Evolutionary conservation across 106 monocot species (phyloP).

Genomic region (Dendrobium nobile): DNA sequence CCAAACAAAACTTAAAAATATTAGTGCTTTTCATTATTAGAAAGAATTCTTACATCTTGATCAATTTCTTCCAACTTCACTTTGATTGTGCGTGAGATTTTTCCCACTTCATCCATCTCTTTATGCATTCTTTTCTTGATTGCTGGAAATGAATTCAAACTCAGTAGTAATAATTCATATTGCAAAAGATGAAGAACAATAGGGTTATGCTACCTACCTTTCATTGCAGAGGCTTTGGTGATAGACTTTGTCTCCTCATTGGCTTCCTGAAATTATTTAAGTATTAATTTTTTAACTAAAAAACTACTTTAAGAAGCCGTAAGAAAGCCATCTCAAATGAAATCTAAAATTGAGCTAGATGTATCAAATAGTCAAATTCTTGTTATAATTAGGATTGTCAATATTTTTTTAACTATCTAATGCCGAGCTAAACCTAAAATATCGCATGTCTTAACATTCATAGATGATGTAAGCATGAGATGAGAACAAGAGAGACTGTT

Average conservation of each 20-base stretch:
- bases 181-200: not conserved
- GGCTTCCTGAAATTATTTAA: conserved; percentile 29
- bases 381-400: too few relatives aligned
- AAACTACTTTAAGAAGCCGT: too few relatives aligned
- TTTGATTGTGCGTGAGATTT: conserved; percentile 36
- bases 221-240: conserved; percentile 63
- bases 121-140: conserved; percentile 55
- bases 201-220: conserved; percentile 17
- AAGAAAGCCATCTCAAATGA: too few relatives aligned
- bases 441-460: too few relatives aligned
- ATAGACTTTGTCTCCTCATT: conserved; percentile 40
- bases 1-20: too few relatives aligned
- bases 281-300: not conserved
- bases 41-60: conserved; percentile 32
- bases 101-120: conserved; percentile 46
- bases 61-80: conserved; percentile 47
- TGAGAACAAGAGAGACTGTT: not conserved
- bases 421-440: too few relatives aligned
- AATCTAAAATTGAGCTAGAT: too few relatives aligned
- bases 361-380: too few relatives aligned
- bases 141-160: conserved; percentile 19
- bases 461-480: too few relatives aligned
- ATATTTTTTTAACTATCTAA: too few relatives aligned
- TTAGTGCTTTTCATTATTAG: not conserved
- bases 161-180: not conserved